phyloP scores from a whole-genome alignment of 148 eudicot genomes.

The Polygonum maritimum region DNA sequence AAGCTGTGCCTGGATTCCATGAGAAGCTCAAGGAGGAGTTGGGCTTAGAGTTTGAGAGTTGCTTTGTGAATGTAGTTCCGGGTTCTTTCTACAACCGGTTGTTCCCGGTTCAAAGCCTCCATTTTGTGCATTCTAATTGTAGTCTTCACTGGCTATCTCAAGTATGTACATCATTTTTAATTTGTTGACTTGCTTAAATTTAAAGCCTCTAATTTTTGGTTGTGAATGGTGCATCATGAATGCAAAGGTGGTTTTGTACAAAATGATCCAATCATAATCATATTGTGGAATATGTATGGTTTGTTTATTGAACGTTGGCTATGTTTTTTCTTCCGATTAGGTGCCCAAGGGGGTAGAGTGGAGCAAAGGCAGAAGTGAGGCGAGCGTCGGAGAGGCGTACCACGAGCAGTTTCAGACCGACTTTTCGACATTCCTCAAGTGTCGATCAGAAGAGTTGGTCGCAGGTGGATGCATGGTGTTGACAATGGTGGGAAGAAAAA shows the following conservation, averaged over 20 bases:
- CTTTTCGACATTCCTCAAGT: slow-evolving; percentile 33
- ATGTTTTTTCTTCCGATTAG: neutral
- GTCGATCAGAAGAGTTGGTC: slow-evolving; percentile 46
- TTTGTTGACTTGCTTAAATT: too few relatives aligned
- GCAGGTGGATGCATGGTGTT: slow-evolving; percentile 57
- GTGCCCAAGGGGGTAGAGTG: neutral
- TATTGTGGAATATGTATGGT: too few relatives aligned
- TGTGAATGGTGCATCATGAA: too few relatives aligned
- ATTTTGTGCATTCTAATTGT: slow-evolving; percentile 42
- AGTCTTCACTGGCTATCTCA: slow-evolving; percentile 55
- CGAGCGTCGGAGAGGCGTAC: slow-evolving; percentile 38
- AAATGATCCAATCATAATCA: too few relatives aligned
- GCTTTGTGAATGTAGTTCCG: slow-evolving; percentile 32
- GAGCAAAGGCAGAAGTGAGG: slow-evolving; percentile 25
- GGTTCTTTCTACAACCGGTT: slow-evolving; percentile 46
- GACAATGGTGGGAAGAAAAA: slow-evolving; percentile 38
- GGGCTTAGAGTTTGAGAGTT: slow-evolving; percentile 15
- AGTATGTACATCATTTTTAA: slow-evolving; percentile 12
- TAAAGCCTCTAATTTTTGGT: too few relatives aligned
- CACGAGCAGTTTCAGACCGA: slow-evolving; percentile 37
- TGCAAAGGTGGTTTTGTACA: too few relatives aligned
- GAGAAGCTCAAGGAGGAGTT: slow-evolving; percentile 16
- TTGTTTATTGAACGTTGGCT: neutral
- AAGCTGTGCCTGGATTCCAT: slow-evolving; percentile 17
- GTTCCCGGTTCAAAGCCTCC: slow-evolving; percentile 29